Conservation (phyloP, 2,329 filamentous ascomycete species). For the Proliferodiscus dingleyae region DNA sequence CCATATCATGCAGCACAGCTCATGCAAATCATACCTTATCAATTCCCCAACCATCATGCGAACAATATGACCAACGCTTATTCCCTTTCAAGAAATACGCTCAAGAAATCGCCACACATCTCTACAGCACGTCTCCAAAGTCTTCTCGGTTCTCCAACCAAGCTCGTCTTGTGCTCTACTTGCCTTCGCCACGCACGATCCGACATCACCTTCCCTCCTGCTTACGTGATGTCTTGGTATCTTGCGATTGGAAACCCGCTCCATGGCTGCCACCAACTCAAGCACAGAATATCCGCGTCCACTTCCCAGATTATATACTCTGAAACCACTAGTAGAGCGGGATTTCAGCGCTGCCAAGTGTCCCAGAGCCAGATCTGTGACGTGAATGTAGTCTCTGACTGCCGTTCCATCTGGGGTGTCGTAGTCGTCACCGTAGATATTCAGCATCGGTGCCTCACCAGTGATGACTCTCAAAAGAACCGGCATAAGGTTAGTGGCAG, state of each 20-base stretch:
- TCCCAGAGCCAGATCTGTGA: slow-evolving; percentile 56
- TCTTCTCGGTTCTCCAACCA: slow-evolving; percentile 32
- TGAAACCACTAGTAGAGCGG: slow-evolving; percentile 34
- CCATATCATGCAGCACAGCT: background rate
- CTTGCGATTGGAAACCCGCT: slow-evolving; percentile 31
- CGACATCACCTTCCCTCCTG: slow-evolving; percentile 38
- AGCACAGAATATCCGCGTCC: slow-evolving; percentile 39
- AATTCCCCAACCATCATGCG: background rate
- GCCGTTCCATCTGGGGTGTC: slow-evolving; percentile 59
- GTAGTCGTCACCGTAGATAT: slow-evolving; percentile 60
- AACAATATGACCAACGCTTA: background rate
- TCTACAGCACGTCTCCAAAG: slow-evolving; percentile 5
- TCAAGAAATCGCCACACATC: slow-evolving; percentile 23
- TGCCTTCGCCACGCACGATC: slow-evolving; percentile 37
- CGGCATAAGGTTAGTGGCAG: slow-evolving; percentile 59
- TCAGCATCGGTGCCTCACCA: slow-evolving; percentile 45
- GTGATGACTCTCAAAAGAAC: slow-evolving; percentile 57
- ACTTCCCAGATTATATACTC: slow-evolving; percentile 41
- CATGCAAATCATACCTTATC: background rate
- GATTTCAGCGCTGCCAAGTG: slow-evolving; percentile 53
- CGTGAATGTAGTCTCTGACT: slow-evolving; percentile 62
- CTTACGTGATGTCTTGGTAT: slow-evolving; percentile 34
- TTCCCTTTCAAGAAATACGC: slow-evolving; percentile 3
- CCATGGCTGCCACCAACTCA: slow-evolving; percentile 37
- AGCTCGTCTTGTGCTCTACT: slow-evolving; percentile 35